Conservation (phyloP, 768 basidiomycete genomes). For the Coprinopsis strossmayeri region DNA sequence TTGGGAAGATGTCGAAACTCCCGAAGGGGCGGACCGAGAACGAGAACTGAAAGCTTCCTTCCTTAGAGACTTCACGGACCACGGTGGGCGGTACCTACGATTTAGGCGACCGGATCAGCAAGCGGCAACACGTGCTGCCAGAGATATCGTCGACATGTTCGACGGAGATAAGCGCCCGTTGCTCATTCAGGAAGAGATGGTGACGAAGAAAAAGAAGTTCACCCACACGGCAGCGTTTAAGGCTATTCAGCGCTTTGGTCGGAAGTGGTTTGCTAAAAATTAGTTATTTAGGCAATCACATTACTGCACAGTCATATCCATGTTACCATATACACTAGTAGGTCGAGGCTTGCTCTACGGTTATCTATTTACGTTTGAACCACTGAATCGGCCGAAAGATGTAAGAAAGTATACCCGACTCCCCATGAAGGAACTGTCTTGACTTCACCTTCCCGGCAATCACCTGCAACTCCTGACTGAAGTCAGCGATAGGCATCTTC, state of each 20-base stretch:
- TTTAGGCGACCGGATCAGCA: constrained; percentile 1
- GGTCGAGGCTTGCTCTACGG: no score
- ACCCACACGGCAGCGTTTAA: constrained; percentile 7
- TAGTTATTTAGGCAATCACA: no score
- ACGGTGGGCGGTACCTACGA: constrained; percentile 11
- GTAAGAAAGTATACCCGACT: neutral
- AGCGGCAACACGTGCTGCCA: constrained; percentile 6
- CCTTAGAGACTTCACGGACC: constrained; percentile 8
- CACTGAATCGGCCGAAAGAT: neutral
- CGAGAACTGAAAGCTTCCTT: constrained; percentile 6
- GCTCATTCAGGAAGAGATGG: constrained; percentile 15
- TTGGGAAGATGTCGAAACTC: constrained; percentile 13
- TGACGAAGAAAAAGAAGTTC: constrained; percentile 9
- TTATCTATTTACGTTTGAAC: neutral
- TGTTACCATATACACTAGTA: no score
- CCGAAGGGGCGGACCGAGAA: constrained; percentile 7
- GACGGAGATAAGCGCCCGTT: constrained; percentile 2
- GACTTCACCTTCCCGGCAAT: neutral
- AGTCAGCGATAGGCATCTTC: neutral
- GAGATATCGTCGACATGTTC: constrained; percentile 12
- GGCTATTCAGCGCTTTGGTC: neutral
- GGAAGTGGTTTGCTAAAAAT: no score
- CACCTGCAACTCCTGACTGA: neutral
- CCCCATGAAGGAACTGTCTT: neutral
- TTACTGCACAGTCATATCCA: no score